Percentiles rank a stretch among this genome's conserved stretches.
These are phyloP conservation scores for Pseudomassariella vexata DNA, from an alignment of 2,329 filamentous ascomycete genomes.

Conservation along the genomic window DNA sequence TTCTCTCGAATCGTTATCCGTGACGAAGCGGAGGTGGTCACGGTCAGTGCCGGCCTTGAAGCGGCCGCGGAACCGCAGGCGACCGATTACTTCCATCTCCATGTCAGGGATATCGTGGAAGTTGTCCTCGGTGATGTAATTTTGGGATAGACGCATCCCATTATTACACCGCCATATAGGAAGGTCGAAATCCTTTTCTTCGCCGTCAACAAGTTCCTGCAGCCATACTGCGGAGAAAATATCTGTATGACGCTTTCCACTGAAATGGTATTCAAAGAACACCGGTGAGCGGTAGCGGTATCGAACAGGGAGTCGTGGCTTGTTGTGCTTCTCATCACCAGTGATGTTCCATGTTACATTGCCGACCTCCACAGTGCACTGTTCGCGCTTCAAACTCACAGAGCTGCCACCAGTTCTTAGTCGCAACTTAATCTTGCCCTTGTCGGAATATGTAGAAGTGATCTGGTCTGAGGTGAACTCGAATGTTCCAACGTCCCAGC, in stretches of 20 bases:
- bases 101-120: slow-evolving; percentile 65
- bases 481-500: slow-evolving; percentile 94
- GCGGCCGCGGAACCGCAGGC: slow-evolving; percentile 69
- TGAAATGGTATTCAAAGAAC: slow-evolving; percentile 76
- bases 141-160: slow-evolving; percentile 73
- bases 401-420: slow-evolving; percentile 81
- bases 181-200: slow-evolving; percentile 72
- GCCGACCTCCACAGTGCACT: slow-evolving; percentile 57
- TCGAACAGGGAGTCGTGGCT: slow-evolving; percentile 77
- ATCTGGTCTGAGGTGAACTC: slow-evolving; percentile 74
- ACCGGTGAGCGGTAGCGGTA: slow-evolving; percentile 86
- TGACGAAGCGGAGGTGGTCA: slow-evolving; percentile 76
- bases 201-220: slow-evolving; percentile 74
- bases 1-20: slow-evolving; percentile 83
- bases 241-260: slow-evolving; percentile 63
- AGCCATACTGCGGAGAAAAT: slow-evolving; percentile 83
- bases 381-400: slow-evolving; percentile 59
- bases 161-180: slow-evolving; percentile 85
- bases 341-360: slow-evolving; percentile 43
- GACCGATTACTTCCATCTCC: slow-evolving; percentile 72
- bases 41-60: slow-evolving; percentile 91
- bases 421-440: slow-evolving; percentile 66
- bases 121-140: slow-evolving; percentile 83
- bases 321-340: slow-evolving; percentile 30
- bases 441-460: slow-evolving; percentile 48